These are phyloP conservation scores for Phytopythium sindhum DNA, from an alignment of 352 stramenopile genomes.

Conservation along the genomic window DNA sequence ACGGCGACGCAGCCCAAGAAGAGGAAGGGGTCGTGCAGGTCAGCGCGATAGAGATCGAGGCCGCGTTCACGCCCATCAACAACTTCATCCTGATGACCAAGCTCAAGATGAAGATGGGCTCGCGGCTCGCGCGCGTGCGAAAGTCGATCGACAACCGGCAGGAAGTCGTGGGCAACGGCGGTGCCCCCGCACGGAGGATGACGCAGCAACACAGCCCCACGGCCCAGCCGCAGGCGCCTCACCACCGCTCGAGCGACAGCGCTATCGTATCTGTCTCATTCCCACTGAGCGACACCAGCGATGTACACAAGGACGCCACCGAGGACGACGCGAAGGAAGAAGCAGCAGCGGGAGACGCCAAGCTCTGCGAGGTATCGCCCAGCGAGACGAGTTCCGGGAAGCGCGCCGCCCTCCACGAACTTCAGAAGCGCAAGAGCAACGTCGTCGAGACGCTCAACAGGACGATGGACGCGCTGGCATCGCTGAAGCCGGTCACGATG, in stretches of 20 bases:
- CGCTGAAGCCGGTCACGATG: neutral
- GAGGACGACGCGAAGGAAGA: neutral
- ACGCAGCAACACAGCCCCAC: neutral
- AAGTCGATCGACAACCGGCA: conserved; percentile 20
- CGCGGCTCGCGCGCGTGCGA: conserved; percentile 35
- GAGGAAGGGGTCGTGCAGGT: conserved; percentile 30
- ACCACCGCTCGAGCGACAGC: neutral
- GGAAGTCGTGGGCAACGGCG: neutral
- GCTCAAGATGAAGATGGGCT: conserved; percentile 74
- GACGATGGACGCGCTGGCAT: conserved; percentile 13
- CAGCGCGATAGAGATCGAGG: conserved; percentile 63
- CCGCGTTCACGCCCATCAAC: conserved; percentile 74
- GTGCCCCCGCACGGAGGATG: neutral
- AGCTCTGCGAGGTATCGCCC: conserved; percentile 15
- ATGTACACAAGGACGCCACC: neutral
- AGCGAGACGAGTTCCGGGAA: conserved; percentile 9
- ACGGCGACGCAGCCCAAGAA: neutral
- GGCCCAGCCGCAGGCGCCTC: too few relatives aligned
- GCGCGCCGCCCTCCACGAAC: neutral
- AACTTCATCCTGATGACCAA: conserved; percentile 80
- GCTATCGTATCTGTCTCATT: neutral
- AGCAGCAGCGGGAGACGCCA: neutral
- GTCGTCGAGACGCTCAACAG: conserved; percentile 12
- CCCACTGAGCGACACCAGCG: neutral
- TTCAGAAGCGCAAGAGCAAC: conserved; percentile 15